Evolutionary conservation across 176 grass and related monocot genomes (phyloP).

Genomic region (Hordeum marinum): DNA sequence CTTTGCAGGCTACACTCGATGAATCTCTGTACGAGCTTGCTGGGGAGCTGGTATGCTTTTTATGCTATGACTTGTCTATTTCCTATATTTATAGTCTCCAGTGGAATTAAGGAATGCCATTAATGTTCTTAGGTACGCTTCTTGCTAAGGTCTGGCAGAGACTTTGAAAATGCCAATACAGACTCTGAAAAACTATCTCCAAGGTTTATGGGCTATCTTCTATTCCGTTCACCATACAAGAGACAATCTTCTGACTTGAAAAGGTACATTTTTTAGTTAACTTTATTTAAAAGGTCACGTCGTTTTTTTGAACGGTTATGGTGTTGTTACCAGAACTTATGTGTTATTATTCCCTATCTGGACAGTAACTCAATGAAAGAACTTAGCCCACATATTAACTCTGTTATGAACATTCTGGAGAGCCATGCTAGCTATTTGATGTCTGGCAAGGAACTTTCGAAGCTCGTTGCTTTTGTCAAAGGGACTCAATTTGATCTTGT

Average conservation of each 20-base stretch:
- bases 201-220: conserved; percentile 84
- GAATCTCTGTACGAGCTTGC: conserved; percentile 92
- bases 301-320: background rate
- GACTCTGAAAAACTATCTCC: conserved; percentile 90
- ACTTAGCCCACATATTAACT: conserved; percentile 90
- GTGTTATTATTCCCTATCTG: conserved; percentile 14
- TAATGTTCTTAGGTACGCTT: conserved; percentile 68
- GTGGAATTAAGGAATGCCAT: conserved; percentile 17
- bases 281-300: background rate
- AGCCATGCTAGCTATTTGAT: conserved; percentile 94
- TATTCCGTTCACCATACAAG: conserved; percentile 73
- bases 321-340: conserved; percentile 10
- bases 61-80: conserved; percentile 35
- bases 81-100: conserved; percentile 4
- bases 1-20: conserved; percentile 84
- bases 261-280: conserved; percentile 48
- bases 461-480: conserved; percentile 98
- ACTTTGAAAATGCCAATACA: conserved; percentile 66
- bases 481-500: conserved; percentile 99
- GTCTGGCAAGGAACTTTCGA: conserved; percentile 99
- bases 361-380: conserved; percentile 76
- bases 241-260: conserved; percentile 83
- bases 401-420: conserved; percentile 98
- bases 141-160: conserved; percentile 93
- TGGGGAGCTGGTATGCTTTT: conserved; percentile 79